These are phyloP conservation scores for Camellia granthamiana DNA, from an alignment of 148 eudicot species.

Conservation along the genomic window DNA sequence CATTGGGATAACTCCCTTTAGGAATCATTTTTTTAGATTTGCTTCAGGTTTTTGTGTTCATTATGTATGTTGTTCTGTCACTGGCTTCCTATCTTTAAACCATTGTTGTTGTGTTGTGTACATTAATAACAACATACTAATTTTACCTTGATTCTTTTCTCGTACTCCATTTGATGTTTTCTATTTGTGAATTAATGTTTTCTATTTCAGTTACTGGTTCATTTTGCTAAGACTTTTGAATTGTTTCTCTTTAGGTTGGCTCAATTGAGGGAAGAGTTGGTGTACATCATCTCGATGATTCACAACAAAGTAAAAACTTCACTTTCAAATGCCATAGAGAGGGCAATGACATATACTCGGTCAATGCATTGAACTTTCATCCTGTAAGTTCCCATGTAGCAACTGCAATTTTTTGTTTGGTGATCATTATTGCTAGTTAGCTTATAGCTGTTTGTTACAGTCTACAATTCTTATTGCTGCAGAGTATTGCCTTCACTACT, in stretches of 20 bases:
- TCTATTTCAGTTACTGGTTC: background rate
- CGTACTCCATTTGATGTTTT: background rate
- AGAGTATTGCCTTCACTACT: no score
- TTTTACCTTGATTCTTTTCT: background rate
- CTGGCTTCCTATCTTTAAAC: background rate
- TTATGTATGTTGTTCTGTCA: background rate
- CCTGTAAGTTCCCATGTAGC: conserved; percentile 54
- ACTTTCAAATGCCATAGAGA: conserved; percentile 98
- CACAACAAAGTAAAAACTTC: conserved; percentile 74
- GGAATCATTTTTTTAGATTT: background rate
- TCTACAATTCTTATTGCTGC: background rate
- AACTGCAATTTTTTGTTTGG: background rate
- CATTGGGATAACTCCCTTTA: background rate
- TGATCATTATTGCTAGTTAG: background rate
- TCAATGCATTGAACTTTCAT: conserved; percentile 84
- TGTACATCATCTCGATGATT: conserved; percentile 92
- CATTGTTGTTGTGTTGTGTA: background rate
- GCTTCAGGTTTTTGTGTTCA: background rate
- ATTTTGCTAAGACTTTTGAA: background rate
- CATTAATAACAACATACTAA: background rate
- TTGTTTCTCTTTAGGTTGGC: conserved; percentile 57
- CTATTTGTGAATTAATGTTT: background rate
- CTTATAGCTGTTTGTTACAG: background rate
- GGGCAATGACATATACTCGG: conserved; percentile 78
- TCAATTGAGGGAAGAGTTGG: conserved; percentile 98